A percentile compares a stretch with the other conserved stretches of the same genome.
Evolutionary conservation across 192 early-diverging fungal genomes (phyloP).

Genomic region (Dissophora ornata): DNA sequence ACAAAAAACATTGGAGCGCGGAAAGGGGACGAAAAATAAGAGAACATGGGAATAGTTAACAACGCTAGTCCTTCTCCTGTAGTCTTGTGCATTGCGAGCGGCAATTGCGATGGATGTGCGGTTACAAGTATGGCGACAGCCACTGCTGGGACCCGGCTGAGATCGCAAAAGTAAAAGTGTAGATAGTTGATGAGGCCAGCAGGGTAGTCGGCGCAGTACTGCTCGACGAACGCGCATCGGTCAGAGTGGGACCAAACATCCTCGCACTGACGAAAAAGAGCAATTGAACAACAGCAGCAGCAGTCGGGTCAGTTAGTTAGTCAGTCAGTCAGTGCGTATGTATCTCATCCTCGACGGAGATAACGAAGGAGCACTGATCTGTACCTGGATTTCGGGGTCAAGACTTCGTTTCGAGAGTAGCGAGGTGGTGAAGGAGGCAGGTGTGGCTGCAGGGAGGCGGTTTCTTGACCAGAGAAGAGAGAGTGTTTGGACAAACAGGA

Average conservation of each 20-base stretch:
- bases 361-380: not conserved
- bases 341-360: too few relatives aligned
- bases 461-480: constrained; percentile 41
- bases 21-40: not conserved
- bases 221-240: constrained; percentile 68
- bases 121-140: constrained; percentile 61
- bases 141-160: constrained; percentile 34
- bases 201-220: constrained; percentile 71
- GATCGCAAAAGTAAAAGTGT: constrained; percentile 66
- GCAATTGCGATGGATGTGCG: not conserved
- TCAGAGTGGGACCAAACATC: constrained; percentile 63
- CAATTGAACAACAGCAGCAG: not conserved
- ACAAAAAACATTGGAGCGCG: too few relatives aligned
- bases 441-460: not conserved
- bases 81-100: too few relatives aligned
- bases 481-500: constrained; percentile 31
- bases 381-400: constrained; percentile 35
- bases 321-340: too few relatives aligned
- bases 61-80: too few relatives aligned
- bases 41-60: too few relatives aligned
- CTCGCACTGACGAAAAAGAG: constrained; percentile 52
- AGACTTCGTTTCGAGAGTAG: constrained; percentile 36
- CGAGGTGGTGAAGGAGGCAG: not conserved
- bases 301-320: too few relatives aligned
- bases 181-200: constrained; percentile 73